These are phyloP conservation scores for Vigna radiata DNA, from an alignment of 306 rosid genomes.

Conservation along the genomic window DNA sequence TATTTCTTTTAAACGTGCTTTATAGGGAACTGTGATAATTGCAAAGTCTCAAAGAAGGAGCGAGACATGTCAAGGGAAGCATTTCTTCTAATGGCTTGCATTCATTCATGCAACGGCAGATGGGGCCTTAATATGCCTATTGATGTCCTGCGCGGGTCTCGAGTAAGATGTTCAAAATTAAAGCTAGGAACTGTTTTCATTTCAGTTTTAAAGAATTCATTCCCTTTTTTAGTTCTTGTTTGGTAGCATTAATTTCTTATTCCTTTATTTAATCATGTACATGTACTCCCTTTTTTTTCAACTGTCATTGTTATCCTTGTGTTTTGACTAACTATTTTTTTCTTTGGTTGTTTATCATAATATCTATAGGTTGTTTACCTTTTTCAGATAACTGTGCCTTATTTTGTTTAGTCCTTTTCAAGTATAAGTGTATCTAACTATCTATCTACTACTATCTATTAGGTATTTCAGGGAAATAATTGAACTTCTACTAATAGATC, in stretches of 20 bases:
- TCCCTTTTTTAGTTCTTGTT: constrained; percentile 32
- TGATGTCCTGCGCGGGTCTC: constrained; percentile 90
- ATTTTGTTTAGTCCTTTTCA: neutral
- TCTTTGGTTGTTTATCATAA: neutral
- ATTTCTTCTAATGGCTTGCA: constrained; percentile 89
- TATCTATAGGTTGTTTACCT: neutral
- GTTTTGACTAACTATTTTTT: neutral
- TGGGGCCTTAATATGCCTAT: constrained; percentile 91
- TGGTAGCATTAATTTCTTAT: constrained; percentile 29
- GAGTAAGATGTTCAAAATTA: constrained; percentile 62
- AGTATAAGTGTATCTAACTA: neutral
- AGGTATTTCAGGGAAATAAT: constrained; percentile 4
- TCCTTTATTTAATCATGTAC: constrained; percentile 7
- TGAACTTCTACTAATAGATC: constrained; percentile 11
- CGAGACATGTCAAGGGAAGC: constrained; percentile 85
- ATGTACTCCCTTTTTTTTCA: constrained; percentile 14
- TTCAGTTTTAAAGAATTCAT: constrained; percentile 26
- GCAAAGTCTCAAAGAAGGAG: constrained; percentile 66
- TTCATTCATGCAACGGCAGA: constrained; percentile 67
- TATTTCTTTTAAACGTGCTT: constrained; percentile 42
- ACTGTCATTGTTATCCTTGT: constrained; percentile 3
- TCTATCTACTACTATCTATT: constrained; percentile 26
- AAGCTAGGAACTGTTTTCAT: constrained; percentile 23
- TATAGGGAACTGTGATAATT: constrained; percentile 89
- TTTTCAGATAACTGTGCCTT: constrained; percentile 8